phyloP scores from a whole-genome alignment of 1,284 basidiomycete genomes.

The Moesziomyces sp. region DNA sequence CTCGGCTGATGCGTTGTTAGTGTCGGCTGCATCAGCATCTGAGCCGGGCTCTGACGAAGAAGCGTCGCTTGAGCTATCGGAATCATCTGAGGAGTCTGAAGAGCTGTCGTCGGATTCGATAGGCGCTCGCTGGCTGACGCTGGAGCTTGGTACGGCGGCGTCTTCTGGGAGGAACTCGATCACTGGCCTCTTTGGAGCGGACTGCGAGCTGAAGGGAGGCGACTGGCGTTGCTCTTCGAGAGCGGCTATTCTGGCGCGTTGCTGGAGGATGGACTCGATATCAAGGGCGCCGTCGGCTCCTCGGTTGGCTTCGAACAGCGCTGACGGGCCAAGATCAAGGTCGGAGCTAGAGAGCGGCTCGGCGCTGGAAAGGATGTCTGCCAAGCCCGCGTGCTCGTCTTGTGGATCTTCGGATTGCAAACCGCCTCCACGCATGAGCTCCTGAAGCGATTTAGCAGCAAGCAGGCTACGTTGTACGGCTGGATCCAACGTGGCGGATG shows the following conservation, averaged over 20 bases:
- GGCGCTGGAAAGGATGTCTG: conserved; percentile 31
- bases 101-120: conserved; percentile 8
- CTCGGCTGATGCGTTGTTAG: neutral
- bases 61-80: conserved; percentile 4
- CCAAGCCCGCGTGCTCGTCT: conserved; percentile 10
- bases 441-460: conserved; percentile 36
- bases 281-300: conserved; percentile 36
- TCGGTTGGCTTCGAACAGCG: conserved; percentile 38
- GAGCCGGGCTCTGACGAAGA: conserved; percentile 6
- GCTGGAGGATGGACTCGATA: conserved; percentile 41
- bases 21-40: neutral
- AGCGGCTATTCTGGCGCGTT: conserved; percentile 29
- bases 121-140: neutral
- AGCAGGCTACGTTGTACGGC: conserved; percentile 42
- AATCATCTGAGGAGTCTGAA: conserved; percentile 4
- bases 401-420: conserved; percentile 17
- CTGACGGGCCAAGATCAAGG: conserved; percentile 25
- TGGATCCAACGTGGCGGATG: conserved; percentile 13
- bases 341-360: conserved; percentile 14
- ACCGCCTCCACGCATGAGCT: conserved; percentile 42
- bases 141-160: neutral
- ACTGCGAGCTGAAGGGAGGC: conserved; percentile 7
- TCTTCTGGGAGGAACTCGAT: conserved; percentile 23
- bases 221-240: conserved; percentile 8
- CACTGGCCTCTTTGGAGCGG: conserved; percentile 19